phyloP scores from a whole-genome alignment of 208 protist species.

The Crithidia sp. region DNA sequence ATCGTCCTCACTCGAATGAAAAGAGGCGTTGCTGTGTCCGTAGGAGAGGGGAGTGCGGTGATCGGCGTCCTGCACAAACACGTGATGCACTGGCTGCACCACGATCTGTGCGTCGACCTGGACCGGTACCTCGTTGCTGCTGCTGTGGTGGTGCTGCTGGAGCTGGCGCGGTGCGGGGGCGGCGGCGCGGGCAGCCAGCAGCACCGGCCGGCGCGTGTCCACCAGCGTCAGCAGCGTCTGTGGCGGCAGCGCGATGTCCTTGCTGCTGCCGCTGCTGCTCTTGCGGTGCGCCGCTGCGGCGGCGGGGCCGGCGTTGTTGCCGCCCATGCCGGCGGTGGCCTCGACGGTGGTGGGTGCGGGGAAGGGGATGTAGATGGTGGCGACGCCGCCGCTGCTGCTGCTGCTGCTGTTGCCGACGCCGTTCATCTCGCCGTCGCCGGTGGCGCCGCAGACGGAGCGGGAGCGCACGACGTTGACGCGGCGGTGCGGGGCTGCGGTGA shows the following conservation, averaged over 20 bases:
- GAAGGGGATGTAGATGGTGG: constrained; percentile 25
- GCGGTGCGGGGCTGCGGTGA: constrained; percentile 6
- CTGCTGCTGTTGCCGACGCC: neutral
- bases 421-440: constrained; percentile 14
- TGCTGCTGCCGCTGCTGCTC: neutral
- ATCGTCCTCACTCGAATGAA: constrained; percentile 4
- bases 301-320: too few relatives aligned
- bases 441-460: constrained; percentile 16
- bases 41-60: neutral
- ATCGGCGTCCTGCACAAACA: neutral
- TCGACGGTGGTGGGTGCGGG: constrained; percentile 5
- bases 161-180: neutral
- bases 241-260: constrained; percentile 6
- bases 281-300: neutral
- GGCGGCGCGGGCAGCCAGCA: constrained; percentile 12
- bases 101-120: neutral
- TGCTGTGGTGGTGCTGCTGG: neutral
- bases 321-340: constrained; percentile 11
- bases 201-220: constrained; percentile 18
- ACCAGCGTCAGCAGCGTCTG: constrained; percentile 27
- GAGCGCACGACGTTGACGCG: constrained; percentile 21
- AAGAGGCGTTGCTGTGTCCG: constrained; percentile 1
- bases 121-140: neutral
- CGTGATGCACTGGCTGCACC: neutral
- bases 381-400: constrained; percentile 6